Percentiles rank a stretch among this genome's conserved stretches.
Evolutionary conservation across 78 protist species (phyloP).

Genomic region (Dictyostelium citrinum): DNA sequence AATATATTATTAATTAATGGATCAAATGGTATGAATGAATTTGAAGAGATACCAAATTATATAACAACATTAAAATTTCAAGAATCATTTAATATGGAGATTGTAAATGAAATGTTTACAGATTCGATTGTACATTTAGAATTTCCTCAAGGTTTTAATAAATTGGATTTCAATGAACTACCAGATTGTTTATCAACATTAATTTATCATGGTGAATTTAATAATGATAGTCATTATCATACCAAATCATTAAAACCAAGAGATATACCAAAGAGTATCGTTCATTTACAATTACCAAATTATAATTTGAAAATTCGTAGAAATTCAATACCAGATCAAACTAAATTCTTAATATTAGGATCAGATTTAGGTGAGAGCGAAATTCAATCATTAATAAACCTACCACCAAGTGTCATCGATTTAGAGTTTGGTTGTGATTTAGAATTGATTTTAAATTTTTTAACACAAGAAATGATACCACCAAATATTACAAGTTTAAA

Average conservation of each 20-base stretch:
- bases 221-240: background rate
- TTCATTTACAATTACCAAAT: background rate
- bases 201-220: background rate
- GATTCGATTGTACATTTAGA: background rate
- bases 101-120: background rate
- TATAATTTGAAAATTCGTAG: background rate
- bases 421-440: background rate
- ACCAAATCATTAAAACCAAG: background rate
- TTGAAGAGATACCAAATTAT: background rate
- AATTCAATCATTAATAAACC: background rate
- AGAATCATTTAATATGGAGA: background rate
- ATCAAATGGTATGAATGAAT: background rate
- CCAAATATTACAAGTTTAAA: background rate
- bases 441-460: background rate
- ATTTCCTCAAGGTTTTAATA: background rate
- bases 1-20: background rate
- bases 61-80: background rate
- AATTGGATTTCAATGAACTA: background rate
- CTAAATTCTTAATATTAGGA: background rate
- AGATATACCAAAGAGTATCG: background rate
- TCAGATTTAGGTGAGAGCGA: background rate
- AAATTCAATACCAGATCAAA: background rate
- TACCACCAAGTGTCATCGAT: background rate
- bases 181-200: constrained; percentile 11
- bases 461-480: background rate